Percentiles rank a stretch among this genome's conserved stretches.
phyloP scores from a whole-genome alignment of 2,329 filamentous ascomycete species.

The Ascochyta koolunga region DNA sequence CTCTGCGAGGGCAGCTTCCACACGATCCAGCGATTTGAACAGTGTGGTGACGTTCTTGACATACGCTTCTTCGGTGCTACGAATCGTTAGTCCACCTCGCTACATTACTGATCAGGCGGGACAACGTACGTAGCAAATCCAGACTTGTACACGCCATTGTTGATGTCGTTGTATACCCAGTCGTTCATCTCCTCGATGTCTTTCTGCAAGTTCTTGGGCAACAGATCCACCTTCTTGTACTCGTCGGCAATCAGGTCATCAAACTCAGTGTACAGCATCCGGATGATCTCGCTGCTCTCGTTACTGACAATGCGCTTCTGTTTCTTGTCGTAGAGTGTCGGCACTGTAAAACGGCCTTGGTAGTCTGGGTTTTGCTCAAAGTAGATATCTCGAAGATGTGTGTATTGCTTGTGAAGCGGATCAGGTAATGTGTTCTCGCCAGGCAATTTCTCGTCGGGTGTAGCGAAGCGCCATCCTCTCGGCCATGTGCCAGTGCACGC shows the following conservation, averaged over 20 bases:
- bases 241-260: conserved; percentile 61
- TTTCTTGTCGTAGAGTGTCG: conserved; percentile 82
- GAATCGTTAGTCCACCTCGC: too few relatives aligned
- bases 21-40: conserved; percentile 57
- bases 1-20: conserved; percentile 51
- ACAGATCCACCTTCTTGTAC: conserved; percentile 52
- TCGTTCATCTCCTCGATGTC: conserved; percentile 58
- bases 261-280: conserved; percentile 86
- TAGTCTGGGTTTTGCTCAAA: conserved; percentile 76
- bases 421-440: conserved; percentile 64
- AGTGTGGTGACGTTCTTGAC: conserved; percentile 53
- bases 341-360: conserved; percentile 82
- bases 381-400: conserved; percentile 79
- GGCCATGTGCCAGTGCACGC: conserved; percentile 91
- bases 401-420: conserved; percentile 70
- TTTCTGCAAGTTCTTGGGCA: conserved; percentile 52
- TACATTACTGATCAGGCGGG: neutral
- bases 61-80: conserved; percentile 57
- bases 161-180: conserved; percentile 60
- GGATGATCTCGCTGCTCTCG: conserved; percentile 89
- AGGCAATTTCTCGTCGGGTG: conserved; percentile 63
- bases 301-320: conserved; percentile 82
- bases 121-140: conserved; percentile 56
- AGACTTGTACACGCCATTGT: conserved; percentile 60
- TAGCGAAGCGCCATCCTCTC: conserved; percentile 84